Evolutionary conservation across 805 yeast species (phyloP).

Genomic region (Candida dajiaensis): DNA sequence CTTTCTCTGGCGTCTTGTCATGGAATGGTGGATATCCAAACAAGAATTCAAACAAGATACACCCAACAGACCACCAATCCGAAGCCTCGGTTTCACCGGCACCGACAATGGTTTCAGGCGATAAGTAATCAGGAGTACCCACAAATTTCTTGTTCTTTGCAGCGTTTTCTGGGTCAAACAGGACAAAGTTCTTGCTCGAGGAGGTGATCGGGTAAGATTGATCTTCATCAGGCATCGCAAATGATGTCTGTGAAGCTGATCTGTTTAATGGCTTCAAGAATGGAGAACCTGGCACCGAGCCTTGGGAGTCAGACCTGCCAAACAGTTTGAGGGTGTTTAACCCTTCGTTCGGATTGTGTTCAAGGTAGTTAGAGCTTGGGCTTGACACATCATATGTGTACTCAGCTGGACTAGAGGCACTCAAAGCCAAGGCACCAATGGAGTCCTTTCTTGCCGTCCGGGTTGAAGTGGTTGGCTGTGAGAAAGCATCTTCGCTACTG

Average conservation of each 20-base stretch:
- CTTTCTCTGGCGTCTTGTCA: conserved; percentile 69
- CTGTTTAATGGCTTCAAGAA: conserved; percentile 40
- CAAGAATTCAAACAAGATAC: conserved; percentile 85
- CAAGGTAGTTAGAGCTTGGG: conserved; percentile 26
- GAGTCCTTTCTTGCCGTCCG: conserved; percentile 17
- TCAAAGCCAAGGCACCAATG: conserved; percentile 15
- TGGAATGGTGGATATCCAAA: conserved; percentile 96
- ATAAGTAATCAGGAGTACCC: conserved; percentile 96
- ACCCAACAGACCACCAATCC: conserved; percentile 99
- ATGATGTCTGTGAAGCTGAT: conserved; percentile 51
- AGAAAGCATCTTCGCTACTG: conserved; percentile 18
- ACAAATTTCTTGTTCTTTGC: conserved; percentile 63
- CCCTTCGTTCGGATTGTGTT: conserved; percentile 9
- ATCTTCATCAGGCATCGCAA: conserved; percentile 49
- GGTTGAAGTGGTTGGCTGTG: conserved; percentile 8
- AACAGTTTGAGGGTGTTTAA: background rate
- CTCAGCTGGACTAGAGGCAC: conserved; percentile 10
- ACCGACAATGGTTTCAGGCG: conserved; percentile 93
- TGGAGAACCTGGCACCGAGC: conserved; percentile 36
- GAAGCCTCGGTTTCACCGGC: conserved; percentile 71
- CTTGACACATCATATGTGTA: conserved; percentile 20
- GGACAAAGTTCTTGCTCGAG: conserved; percentile 39
- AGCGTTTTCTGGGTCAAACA: conserved; percentile 66
- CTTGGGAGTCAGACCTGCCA: conserved; percentile 15
- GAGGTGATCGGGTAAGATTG: conserved; percentile 5